Base-by-base conservation (phyloP, 2,329 filamentous ascomycete genomes). In the Colletotrichum paranaense region DNA sequence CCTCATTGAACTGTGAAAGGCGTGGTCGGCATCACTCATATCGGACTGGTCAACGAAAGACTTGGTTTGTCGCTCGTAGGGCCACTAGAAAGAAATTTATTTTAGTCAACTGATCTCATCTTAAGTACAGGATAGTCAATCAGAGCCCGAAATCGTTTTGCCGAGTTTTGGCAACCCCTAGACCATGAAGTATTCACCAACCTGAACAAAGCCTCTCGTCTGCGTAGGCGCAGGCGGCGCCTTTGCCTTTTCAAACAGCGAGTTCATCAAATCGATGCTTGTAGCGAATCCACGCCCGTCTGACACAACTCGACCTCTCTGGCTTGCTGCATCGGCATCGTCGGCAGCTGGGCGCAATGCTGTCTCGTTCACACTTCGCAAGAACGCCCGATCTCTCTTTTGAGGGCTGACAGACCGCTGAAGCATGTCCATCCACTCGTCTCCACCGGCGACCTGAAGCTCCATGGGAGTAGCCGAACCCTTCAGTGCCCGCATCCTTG, bases 241-340 rank as follows among this genome's bases (percentile, higher is more conserved):
- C 85, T 90, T 91, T 75, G 91, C 88, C 83, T 93, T 90, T 81
- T 94, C 93, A 83, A 97, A 98, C 68, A 98, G 86, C 60, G 95
- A 97, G 81, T 97, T 96, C 95, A 98, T 98, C 81, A 98, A 86
- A 85, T 98, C 97, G 84, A 98, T 97, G 79, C 94, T 95, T 24
- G 93, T 98, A 24, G 92, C 90, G 82, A 98, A 96, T 1, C 93
- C 92, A 76, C 90, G 90, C 67, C 88, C 87, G 77, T 90, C 88
- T 52, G 82, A 74, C 22, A 82, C 79, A 30, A 80, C 76, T 52
- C 80, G 81, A 53, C 80, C 81, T 67, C 81, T 83, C 16, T 68
- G 57, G 14, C 55, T 28, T 6, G 38, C 26, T n/a, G 38, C 42
- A 19, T 52, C 49, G 12, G 8, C 28, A 28, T 89, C 88, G 53